These are phyloP conservation scores for Phytopythium vexans DNA, from an alignment of 352 stramenopile species.

Conservation along the genomic window DNA sequence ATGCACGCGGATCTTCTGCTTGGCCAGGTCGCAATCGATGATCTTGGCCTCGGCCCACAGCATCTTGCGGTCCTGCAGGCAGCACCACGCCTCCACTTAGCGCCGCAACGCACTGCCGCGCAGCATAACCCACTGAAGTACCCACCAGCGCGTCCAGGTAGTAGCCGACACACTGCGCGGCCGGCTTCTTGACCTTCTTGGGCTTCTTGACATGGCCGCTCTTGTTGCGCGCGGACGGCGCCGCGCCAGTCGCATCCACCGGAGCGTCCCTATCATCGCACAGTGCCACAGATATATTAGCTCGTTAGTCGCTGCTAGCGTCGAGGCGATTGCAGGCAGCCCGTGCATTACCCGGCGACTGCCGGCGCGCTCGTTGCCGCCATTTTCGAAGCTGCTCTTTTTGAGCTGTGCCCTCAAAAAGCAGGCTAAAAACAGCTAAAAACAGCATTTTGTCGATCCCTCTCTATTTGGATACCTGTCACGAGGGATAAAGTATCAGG, in stretches of 20 bases:
- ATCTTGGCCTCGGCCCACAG: slow-evolving; percentile 71
- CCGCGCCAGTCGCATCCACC: slow-evolving; percentile 3
- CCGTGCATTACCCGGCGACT: too few relatives aligned
- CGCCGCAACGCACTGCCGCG: background rate
- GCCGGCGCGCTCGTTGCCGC: too few relatives aligned
- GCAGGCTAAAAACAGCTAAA: too few relatives aligned
- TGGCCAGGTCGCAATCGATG: slow-evolving; percentile 50
- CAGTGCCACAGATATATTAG: too few relatives aligned
- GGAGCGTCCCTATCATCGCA: too few relatives aligned
- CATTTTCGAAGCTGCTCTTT: too few relatives aligned
- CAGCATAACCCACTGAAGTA: background rate
- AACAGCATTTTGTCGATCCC: too few relatives aligned
- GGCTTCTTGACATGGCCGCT: slow-evolving; percentile 20
- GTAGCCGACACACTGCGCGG: slow-evolving; percentile 42
- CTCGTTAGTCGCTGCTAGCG: too few relatives aligned
- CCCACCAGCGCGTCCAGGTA: slow-evolving; percentile 63
- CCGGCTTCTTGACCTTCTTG: slow-evolving; percentile 14
- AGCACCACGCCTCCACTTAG: background rate
- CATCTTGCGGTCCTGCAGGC: slow-evolving; percentile 57
- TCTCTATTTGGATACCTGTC: too few relatives aligned
- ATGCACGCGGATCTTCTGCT: slow-evolving; percentile 66
- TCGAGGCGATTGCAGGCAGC: too few relatives aligned
- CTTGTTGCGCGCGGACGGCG: slow-evolving; percentile 12
- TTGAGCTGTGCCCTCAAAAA: too few relatives aligned
- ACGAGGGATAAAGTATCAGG: too few relatives aligned